phyloP scores from a whole-genome alignment of 2,329 filamentous ascomycete species.

The Diaporthe citrichinensis region DNA sequence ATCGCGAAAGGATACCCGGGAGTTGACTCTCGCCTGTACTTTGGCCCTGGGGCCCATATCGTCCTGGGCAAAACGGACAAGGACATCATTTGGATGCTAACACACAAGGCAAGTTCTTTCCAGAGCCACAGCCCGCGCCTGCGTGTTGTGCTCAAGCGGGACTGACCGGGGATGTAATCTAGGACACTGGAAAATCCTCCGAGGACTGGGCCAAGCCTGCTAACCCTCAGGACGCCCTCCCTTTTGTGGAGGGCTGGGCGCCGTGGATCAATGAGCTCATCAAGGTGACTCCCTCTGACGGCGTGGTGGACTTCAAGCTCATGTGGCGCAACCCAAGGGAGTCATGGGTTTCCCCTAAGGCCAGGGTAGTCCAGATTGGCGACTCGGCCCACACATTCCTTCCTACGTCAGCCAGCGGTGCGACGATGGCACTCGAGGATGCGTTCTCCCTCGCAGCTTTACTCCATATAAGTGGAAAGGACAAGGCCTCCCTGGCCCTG shows the following conservation, averaged over 20 bases:
- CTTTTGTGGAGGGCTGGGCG: background rate
- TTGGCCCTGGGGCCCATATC: background rate
- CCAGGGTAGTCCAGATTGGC: background rate
- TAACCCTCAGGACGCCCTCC: background rate
- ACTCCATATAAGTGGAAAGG: background rate
- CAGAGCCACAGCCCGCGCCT: background rate
- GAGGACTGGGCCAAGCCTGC: constrained; percentile 3
- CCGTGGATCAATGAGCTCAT: background rate
- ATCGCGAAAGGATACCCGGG: background rate
- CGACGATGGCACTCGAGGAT: background rate
- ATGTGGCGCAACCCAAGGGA: background rate
- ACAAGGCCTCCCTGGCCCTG: background rate
- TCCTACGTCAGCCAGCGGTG: background rate
- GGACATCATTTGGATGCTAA: background rate
- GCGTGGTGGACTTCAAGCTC: background rate
- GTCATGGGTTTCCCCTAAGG: background rate
- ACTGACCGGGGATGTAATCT: background rate
- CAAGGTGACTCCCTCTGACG: background rate
- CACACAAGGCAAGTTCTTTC: background rate
- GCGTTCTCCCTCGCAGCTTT: background rate
- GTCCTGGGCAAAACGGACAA: background rate
- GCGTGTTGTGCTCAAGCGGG: background rate
- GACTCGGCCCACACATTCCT: background rate
- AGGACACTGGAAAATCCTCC: background rate
- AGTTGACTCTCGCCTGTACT: background rate